These are phyloP conservation scores for Suillus weaverae DNA, from an alignment of 768 basidiomycete genomes.

Conservation along the genomic window DNA sequence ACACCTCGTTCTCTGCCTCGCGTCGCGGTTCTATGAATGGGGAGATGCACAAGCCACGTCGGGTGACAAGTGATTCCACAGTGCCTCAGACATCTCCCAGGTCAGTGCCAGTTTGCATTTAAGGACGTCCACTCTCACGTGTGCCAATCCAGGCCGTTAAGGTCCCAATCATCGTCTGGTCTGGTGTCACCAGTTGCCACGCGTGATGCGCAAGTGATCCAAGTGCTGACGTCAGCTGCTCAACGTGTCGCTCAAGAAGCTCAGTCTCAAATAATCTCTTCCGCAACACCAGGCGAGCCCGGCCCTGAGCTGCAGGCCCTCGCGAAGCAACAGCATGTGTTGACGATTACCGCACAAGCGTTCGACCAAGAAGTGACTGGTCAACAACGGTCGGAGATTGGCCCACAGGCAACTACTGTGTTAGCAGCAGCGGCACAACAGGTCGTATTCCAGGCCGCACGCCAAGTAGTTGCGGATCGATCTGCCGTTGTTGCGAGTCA, in stretches of 20 bases:
- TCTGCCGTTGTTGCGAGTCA: slow-evolving; percentile 43
- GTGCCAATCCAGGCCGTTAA: slow-evolving; percentile 25
- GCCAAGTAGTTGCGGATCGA: slow-evolving; percentile 54
- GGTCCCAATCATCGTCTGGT: slow-evolving; percentile 31
- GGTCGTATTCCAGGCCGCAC: slow-evolving; percentile 76
- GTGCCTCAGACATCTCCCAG: slow-evolving; percentile 35
- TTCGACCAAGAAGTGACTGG: slow-evolving; percentile 70
- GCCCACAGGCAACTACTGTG: slow-evolving; percentile 48
- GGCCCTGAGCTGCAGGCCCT: slow-evolving; percentile 61
- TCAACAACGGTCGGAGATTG: slow-evolving; percentile 42
- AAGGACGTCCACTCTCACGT: slow-evolving; percentile 11
- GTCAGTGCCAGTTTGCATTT: slow-evolving; percentile 17
- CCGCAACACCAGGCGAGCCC: slow-evolving; percentile 44
- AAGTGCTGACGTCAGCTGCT: slow-evolving; percentile 74
- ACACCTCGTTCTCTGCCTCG: slow-evolving; percentile 42
- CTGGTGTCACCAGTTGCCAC: slow-evolving; percentile 37
- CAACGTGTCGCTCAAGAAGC: slow-evolving; percentile 76
- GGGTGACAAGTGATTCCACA: slow-evolving; percentile 42
- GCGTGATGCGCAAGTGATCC: slow-evolving; percentile 71
- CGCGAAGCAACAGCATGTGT: slow-evolving; percentile 79
- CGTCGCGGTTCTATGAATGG: slow-evolving; percentile 50
- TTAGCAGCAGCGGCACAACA: slow-evolving; percentile 79
- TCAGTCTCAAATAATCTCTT: slow-evolving; percentile 62
- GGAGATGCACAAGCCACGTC: slow-evolving; percentile 41
- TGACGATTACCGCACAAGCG: slow-evolving; percentile 70